Evolutionary conservation across 2,329 filamentous ascomycete genomes (phyloP).

Genomic region (Cercospora zeina): DNA sequence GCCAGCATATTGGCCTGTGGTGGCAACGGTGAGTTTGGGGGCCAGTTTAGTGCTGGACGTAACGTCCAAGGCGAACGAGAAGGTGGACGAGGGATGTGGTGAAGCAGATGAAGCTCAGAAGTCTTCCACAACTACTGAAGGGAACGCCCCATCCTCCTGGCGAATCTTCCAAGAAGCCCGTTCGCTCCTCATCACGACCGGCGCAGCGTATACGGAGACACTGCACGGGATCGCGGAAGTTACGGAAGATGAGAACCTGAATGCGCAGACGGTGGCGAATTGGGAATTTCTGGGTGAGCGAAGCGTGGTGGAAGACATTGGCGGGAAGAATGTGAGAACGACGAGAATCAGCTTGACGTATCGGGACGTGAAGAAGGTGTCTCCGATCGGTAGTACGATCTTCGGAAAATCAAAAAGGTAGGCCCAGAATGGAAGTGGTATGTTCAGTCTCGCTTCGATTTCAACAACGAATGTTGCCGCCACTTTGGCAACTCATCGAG

Average conservation of each 20-base stretch:
- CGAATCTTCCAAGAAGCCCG: conserved; percentile 80
- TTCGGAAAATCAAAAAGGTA: conserved; percentile 47
- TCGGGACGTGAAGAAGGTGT: conserved; percentile 81
- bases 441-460: not conserved
- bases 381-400: conserved; percentile 68
- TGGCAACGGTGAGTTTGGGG: conserved; percentile 87
- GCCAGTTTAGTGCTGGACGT: conserved; percentile 76
- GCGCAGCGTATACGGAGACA: conserved; percentile 66
- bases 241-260: conserved; percentile 64
- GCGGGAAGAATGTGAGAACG: conserved; percentile 59
- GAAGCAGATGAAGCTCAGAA: not conserved
- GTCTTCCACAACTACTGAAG: no score
- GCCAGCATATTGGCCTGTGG: conserved; percentile 78
- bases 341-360: conserved; percentile 76
- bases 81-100: conserved; percentile 53
- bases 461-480: not conserved
- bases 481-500: not conserved
- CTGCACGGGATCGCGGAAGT: conserved; percentile 73
- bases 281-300: conserved; percentile 65
- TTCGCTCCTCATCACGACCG: conserved; percentile 72
- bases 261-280: conserved; percentile 61
- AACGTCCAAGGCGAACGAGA: conserved; percentile 48
- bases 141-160: conserved; percentile 37
- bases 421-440: not conserved
- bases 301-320: conserved; percentile 39